These are phyloP conservation scores for Pleurotus tuber-regium DNA, from an alignment of 768 basidiomycete species.

Conservation along the genomic window DNA sequence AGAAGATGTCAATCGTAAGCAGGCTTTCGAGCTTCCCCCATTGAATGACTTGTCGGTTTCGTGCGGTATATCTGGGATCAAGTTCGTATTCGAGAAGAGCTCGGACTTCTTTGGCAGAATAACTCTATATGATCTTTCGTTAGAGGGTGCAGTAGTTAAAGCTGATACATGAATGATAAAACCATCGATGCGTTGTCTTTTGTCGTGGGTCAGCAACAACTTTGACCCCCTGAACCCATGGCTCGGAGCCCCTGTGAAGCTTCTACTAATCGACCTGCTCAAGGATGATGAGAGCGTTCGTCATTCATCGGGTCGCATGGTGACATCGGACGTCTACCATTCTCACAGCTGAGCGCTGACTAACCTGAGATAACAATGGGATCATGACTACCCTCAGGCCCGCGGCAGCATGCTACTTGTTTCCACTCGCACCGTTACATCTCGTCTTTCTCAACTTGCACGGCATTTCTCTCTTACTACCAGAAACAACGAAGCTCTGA, in stretches of 20 bases:
- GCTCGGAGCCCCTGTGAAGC: too few species aligned
- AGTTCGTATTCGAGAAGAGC: constrained; percentile 73
- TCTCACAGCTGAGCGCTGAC: constrained; percentile 7
- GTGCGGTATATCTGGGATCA: constrained; percentile 45
- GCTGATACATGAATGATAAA: too few species aligned
- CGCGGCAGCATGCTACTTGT: neutral
- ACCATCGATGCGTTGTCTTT: too few species aligned
- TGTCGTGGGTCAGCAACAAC: too few species aligned
- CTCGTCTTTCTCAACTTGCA: constrained; percentile 14
- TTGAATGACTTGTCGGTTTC: constrained; percentile 12
- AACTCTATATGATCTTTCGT: constrained; percentile 63
- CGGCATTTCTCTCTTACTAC: neutral
- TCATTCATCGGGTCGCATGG: neutral
- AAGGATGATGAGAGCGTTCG: neutral
- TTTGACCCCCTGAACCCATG: too few species aligned
- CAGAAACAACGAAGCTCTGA: neutral
- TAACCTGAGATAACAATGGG: too few species aligned
- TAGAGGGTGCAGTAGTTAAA: too few species aligned
- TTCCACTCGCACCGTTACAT: constrained; percentile 1
- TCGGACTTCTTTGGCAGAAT: constrained; percentile 86
- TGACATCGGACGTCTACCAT: too few species aligned
- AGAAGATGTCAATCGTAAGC: constrained; percentile 75
- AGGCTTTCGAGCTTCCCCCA: constrained; percentile 56
- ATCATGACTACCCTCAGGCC: too few species aligned
- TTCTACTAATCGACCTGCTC: too few species aligned